phyloP scores from a whole-genome alignment of 768 basidiomycete species.

The Russula foetens region DNA sequence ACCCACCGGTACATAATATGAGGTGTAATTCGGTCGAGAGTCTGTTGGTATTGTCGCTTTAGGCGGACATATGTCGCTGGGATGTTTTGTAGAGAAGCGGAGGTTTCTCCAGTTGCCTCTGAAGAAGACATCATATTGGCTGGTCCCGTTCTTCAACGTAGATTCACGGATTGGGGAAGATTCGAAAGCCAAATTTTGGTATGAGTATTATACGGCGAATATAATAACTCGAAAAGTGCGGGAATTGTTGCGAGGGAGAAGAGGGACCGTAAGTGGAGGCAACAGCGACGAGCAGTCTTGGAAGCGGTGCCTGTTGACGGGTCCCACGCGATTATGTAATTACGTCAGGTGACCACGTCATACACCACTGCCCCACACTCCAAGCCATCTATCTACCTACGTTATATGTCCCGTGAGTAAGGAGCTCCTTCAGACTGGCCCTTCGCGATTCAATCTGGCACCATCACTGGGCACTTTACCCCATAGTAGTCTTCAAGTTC shows the following conservation, averaged over 20 bases:
- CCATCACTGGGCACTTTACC: no score
- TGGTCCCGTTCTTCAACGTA: neutral
- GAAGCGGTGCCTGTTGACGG: no score
- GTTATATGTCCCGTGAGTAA: no score
- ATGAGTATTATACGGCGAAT: constrained; percentile 4
- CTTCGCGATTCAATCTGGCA: no score
- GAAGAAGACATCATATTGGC: constrained; percentile 19
- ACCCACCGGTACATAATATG: constrained; percentile 87
- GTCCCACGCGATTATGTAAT: neutral
- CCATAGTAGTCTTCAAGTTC: no score
- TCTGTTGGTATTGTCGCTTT: constrained; percentile 77
- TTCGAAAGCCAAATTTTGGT: neutral
- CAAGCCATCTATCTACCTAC: no score
- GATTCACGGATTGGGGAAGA: neutral
- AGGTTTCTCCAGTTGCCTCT: constrained; percentile 3
- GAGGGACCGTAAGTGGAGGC: neutral
- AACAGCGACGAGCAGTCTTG: neutral
- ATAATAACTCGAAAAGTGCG: neutral
- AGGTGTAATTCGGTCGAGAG: constrained; percentile 90
- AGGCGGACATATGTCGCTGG: constrained; percentile 36
- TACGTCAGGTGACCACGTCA: neutral
- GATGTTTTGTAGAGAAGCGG: constrained; percentile 26
- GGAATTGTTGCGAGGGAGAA: neutral
- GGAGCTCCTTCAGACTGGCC: no score
- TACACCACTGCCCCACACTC: no score